Base-by-base conservation (phyloP, 805 yeast species). In the Sugiyamaella smithiae region DNA sequence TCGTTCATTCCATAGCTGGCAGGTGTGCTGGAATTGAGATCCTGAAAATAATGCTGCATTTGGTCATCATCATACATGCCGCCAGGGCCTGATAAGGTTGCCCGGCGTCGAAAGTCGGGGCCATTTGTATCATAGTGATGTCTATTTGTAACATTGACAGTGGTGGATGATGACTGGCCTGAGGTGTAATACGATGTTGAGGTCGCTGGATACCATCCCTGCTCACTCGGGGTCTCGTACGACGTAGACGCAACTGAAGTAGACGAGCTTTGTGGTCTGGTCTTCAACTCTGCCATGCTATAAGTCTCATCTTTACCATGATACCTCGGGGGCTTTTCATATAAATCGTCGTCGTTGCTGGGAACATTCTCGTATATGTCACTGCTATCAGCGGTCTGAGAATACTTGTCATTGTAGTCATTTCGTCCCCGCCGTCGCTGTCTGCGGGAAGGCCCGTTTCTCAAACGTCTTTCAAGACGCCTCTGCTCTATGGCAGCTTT, bases 401-500 rank as follows among this genome's bases (percentile, higher is more conserved):
- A 20, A 19, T 19, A 14, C 31, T 40, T 35, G 38, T 35, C 29
- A 17, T 14, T 29, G 31, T 23, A 23, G 8, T 23, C 20, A 14
- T 26, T 14, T 9, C 43, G 26, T 20, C 23, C 31, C 8, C 40
- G 40, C 9, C 45, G 36, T 31, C 46, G 40, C 19, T 25, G 20
- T 6, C 53, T 24, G 25, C 51, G 20, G 19, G 45, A 33, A 9
- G 50, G 50, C 17, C 48, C 56, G 4, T 41, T 20, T n/a, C 51
- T 19, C 26, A 53, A 28, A 16, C 58, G 50, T 19, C 52, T 24
- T 36, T 54, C 58, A 20, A 52, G 46, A 17, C 49, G 50, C 43
- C 47, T 46, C 41, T 49, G 46, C 26, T 54, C 51, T 5, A 54
- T 24, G 25, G 25, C 46, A 17, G 45, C 54, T 4, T 14, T 14